Conservation (phyloP, 139 green algal genomes). For the Spirogloea muscicola region DNA sequence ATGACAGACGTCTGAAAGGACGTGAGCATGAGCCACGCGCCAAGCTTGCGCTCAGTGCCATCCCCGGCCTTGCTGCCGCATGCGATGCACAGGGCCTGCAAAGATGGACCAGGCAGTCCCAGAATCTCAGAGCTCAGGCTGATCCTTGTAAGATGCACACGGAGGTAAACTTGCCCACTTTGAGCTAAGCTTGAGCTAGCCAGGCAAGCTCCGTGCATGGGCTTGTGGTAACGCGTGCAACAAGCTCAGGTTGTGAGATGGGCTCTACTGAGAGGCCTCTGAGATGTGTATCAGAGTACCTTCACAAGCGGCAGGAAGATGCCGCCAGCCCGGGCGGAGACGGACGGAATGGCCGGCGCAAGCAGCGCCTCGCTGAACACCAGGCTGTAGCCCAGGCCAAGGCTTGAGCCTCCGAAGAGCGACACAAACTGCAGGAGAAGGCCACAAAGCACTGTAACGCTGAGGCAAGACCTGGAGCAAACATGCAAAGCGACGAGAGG, state of each 20-base stretch:
- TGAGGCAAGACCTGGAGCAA: too few species aligned
- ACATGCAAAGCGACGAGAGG: too few species aligned
- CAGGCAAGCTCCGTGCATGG: too few species aligned
- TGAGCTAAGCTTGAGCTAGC: too few species aligned
- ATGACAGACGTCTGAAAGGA: conserved; percentile 82
- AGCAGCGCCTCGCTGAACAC: conserved; percentile 95
- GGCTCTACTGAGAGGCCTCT: too few species aligned
- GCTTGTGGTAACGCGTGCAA: too few species aligned
- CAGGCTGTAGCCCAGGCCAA: conserved; percentile 93
- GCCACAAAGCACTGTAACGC: background rate
- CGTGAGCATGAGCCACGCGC: conserved; percentile 96
- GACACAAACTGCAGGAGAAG: conserved; percentile 65
- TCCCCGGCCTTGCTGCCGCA: conserved; percentile 83
- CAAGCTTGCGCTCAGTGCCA: conserved; percentile 94
- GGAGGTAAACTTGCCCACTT: too few species aligned
- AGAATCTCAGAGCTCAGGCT: too few species aligned
- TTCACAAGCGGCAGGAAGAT: conserved; percentile 98
- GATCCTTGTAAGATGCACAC: too few species aligned
- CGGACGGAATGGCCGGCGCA: conserved; percentile 93
- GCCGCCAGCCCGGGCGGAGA: conserved; percentile 88
- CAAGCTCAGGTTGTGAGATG: too few species aligned
- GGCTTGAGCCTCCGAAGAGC: conserved; percentile 92
- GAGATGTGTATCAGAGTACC: too few species aligned
- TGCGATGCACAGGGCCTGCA: conserved; percentile 88
- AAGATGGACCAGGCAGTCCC: too few species aligned